Evolutionary conservation across 805 yeast species (phyloP).

Genomic region (Candida montana): DNA sequence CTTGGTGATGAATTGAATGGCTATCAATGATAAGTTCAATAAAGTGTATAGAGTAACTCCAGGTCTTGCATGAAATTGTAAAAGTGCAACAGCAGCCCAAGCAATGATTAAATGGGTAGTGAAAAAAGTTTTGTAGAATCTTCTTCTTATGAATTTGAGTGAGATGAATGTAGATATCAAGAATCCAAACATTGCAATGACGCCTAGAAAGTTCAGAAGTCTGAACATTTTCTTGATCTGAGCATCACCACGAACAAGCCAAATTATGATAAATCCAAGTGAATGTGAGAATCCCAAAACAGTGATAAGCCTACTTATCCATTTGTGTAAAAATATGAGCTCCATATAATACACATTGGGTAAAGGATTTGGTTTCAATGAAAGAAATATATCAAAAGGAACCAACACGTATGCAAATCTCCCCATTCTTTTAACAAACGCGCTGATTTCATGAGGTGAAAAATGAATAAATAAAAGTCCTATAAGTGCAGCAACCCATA

Average conservation of each 20-base stretch:
- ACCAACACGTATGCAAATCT: conserved; percentile 53
- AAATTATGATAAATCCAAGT: conserved; percentile 44
- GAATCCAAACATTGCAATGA: conserved; percentile 34
- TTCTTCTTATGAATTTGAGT: conserved; percentile 42
- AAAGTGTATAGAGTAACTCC: conserved; percentile 40
- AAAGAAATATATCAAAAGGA: conserved; percentile 52
- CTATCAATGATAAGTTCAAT: conserved; percentile 27
- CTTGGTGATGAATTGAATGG: conserved; percentile 34
- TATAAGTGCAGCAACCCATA: conserved; percentile 31
- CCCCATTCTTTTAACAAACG: conserved; percentile 52
- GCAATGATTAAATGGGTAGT: conserved; percentile 49
- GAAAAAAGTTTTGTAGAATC: conserved; percentile 49
- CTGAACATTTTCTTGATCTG: conserved; percentile 31
- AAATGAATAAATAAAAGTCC: conserved; percentile 32
- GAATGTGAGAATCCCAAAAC: conserved; percentile 44
- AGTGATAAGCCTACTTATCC: conserved; percentile 60
- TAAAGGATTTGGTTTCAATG: conserved; percentile 50
- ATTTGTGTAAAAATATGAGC: conserved; percentile 56
- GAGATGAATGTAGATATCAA: conserved; percentile 40
- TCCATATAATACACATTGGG: conserved; percentile 47
- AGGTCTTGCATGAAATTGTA: conserved; percentile 66
- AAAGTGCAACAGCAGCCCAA: conserved; percentile 38
- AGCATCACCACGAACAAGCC: conserved; percentile 38
- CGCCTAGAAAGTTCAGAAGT: conserved; percentile 47
- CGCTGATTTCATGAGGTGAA: conserved; percentile 28